Base-by-base conservation (phyloP, 768 basidiomycete species). In the Pulveroboletus sp. region DNA sequence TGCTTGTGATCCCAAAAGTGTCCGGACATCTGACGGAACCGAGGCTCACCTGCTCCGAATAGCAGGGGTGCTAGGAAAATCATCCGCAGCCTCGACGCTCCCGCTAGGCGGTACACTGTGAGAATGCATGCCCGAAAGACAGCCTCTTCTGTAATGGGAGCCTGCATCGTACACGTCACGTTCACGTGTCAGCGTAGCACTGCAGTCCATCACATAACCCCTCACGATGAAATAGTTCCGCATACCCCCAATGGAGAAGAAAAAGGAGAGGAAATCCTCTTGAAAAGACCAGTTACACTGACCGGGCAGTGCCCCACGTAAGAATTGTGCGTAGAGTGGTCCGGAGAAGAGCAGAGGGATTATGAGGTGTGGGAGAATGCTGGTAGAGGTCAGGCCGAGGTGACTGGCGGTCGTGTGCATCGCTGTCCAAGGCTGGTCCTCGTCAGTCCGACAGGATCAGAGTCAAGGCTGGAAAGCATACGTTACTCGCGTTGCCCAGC, bases 81-180 rank as follows among this genome's bases (percentile, higher is more conserved):
- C 76, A 94, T 83, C 32, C 75, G 74, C 37, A 52, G 60, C 21
- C 57, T 74, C 0, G 80, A 76, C 2, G 75, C 73, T 15, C 81
- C 81, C 0, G 84, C 78, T 44, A 95, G 76, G 48, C 82, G 75
- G 57, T 89, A 87, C 8, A 83, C 76, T 2, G 85, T 73, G 17
- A 96, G 73, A 27, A 95, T 77, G 63, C 91, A 93, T 0, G 89
- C 83, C 26, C 96, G 76, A 64, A 96, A 98, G 8, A 91, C 89
- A 24, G 96, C 50, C 67, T 98, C 95, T 70, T 99, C 95, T 0
- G 94, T 94, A 31, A 93, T 67, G 0, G 95, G 95, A 4, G 79
- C 93, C 92, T 93, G 51, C 28, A 5, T 42, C 9, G 17, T 30
- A 26, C 8, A 15, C 6, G 39, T n/a, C 21, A 27, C 27, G 39